Base-by-base conservation (phyloP, 352 stramenopile species). In the Elongisporangium anandrum region DNA sequence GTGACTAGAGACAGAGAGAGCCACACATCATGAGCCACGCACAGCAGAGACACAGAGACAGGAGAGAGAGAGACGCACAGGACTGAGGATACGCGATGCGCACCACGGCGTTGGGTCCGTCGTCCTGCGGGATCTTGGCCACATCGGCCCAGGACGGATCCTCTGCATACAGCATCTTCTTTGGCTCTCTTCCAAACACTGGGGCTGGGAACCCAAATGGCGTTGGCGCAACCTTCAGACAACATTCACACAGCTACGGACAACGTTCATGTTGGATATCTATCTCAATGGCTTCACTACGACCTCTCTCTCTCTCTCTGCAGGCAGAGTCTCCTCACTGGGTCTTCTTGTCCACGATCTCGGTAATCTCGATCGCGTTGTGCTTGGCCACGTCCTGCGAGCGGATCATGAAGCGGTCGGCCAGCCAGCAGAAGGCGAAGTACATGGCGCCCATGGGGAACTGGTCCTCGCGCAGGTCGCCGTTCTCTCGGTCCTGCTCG, bases 341-440 rank as follows among this genome's bases (percentile, higher is more conserved):
- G 45, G 19, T 21, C 38, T 83, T 70, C 50, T 56, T 47, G 50
- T 77, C 65, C 17, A 88, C 59, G 45, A 90, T 71, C 15, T 75
- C 68, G 45, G 83, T 70, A 52, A 94, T 72, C 34, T 86, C 81
- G 2, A 81, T 54, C 12, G 82, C 79, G 13, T 70, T 87, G 58
- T 87, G 69, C 71, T 90, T 81, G 29, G 85, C 85, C 15, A 75
- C 59, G 50, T 75, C 67, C 50, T 86, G 70, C 17, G 79, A 83
- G 61, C 81, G 76, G 57, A 94, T 67, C 85, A 94, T 94, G 66
- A 81, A 94, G 53, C 85, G 81, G 64, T 94, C 85, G 45, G 85
- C 83, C 49, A 68, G 65, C 85, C 85, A 94, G 63, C 77, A 90
- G 29, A 94, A 69, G 10, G 76, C 45, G 47, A 94, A 94, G 68